These are phyloP conservation scores for Blastosporella zonata DNA, from an alignment of 1,284 basidiomycete species.

Conservation along the genomic window DNA sequence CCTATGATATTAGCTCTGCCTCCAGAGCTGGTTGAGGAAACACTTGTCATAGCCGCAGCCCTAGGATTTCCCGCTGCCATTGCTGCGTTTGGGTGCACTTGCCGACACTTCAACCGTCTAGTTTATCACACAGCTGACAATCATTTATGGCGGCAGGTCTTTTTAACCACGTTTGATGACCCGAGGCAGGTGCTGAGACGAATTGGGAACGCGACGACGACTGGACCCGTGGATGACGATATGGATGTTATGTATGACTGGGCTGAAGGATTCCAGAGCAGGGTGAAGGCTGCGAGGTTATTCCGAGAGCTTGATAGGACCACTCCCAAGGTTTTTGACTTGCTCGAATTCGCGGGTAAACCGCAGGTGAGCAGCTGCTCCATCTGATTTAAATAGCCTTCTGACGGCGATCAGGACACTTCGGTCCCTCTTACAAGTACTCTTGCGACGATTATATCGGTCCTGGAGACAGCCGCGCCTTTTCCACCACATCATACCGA, in stretches of 20 bases:
- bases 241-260: constrained; percentile 24
- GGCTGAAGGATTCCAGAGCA: constrained; percentile 18
- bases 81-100: constrained; percentile 43
- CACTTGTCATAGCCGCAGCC: constrained; percentile 35
- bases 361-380: constrained; percentile 4
- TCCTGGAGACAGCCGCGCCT: constrained; percentile 18
- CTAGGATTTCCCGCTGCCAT: constrained; percentile 33
- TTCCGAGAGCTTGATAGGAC: constrained; percentile 7
- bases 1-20: constrained; percentile 21
- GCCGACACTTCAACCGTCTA: constrained; percentile 34
- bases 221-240: background rate
- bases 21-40: constrained; percentile 43
- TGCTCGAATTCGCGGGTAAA: constrained; percentile 7
- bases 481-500: constrained; percentile 13
- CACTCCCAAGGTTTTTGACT: constrained; percentile 6
- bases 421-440: constrained; percentile 10
- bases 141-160: constrained; percentile 54
- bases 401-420: constrained; percentile 1
- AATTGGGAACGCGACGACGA: constrained; percentile 11
- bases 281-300: constrained; percentile 19
- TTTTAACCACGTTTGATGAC: constrained; percentile 49
- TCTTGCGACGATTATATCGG: constrained; percentile 15
- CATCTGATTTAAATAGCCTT: background rate
- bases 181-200: constrained; percentile 33
- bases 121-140: constrained; percentile 41